Evolutionary conservation across 2,329 filamentous ascomycete species (phyloP).

Genomic region (Sclerotinia minor): DNA sequence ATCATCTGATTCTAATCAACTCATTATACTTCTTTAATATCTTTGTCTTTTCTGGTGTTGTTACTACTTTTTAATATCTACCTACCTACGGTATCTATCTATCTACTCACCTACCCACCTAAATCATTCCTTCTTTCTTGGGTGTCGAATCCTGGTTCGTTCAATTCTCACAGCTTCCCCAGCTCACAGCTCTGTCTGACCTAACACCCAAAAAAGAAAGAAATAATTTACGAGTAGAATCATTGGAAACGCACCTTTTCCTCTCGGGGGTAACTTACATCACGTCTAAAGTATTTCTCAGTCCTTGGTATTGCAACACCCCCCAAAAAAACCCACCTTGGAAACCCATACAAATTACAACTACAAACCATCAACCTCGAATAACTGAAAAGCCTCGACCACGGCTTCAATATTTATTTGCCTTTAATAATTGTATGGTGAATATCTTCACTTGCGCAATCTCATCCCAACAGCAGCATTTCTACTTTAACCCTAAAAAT

Average conservation of each 20-base stretch:
- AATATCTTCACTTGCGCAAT: slow-evolving; percentile 13
- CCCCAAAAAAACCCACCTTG: slow-evolving; percentile 11
- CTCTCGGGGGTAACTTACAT: neutral
- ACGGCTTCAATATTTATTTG: neutral
- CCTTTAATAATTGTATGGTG: slow-evolving; percentile 3
- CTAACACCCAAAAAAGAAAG: neutral
- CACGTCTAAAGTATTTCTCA: slow-evolving; percentile 5
- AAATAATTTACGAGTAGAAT: slow-evolving; percentile 1
- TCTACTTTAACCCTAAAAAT: neutral
- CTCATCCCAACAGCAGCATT: neutral
- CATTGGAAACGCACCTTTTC: slow-evolving; percentile 4
- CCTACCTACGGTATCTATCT: neutral
- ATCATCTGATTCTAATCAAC: slow-evolving; percentile 8
- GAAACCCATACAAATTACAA: slow-evolving; percentile 18
- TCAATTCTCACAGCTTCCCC: neutral
- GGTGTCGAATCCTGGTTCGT: slow-evolving; percentile 7
- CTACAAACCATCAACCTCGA: neutral
- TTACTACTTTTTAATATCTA: neutral
- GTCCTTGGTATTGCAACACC: neutral
- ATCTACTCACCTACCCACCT: neutral
- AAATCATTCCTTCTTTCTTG: neutral
- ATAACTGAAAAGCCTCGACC: slow-evolving; percentile 7
- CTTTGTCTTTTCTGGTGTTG: neutral
- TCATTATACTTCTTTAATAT: slow-evolving; percentile 4
- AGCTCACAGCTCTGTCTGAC: neutral